Evolutionary conservation across 2,329 filamentous ascomycete genomes (phyloP).

Genomic region (Pseudogymnoascus sp.): DNA sequence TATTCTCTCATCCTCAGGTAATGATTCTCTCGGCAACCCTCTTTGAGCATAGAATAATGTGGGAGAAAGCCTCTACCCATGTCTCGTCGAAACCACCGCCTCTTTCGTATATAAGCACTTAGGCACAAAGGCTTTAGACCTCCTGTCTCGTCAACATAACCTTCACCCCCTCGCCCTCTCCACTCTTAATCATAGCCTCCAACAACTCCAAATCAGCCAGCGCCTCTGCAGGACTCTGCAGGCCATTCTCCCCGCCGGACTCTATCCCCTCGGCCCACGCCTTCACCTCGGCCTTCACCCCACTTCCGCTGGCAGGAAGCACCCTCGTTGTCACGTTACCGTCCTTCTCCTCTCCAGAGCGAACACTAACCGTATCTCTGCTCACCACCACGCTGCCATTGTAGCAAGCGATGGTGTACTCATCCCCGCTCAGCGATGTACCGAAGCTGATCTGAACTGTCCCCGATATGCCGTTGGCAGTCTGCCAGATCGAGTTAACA

Average conservation of each 20-base stretch:
- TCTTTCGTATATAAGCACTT: not conserved
- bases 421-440: slow-evolving; percentile 23
- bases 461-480: slow-evolving; percentile 23
- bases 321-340: slow-evolving; percentile 19
- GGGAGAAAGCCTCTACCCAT: not conserved
- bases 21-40: not conserved
- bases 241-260: slow-evolving; percentile 18
- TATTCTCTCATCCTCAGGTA: not conserved
- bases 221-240: slow-evolving; percentile 20
- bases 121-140: not conserved
- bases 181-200: slow-evolving; percentile 28
- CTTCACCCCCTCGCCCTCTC: slow-evolving; percentile 23
- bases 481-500: slow-evolving; percentile 26
- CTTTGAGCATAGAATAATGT: not conserved
- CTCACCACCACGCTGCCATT: slow-evolving; percentile 24
- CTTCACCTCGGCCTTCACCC: slow-evolving; percentile 24
- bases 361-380: slow-evolving; percentile 21
- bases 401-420: slow-evolving; percentile 26
- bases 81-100: not conserved
- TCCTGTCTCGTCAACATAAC: slow-evolving; percentile 14
- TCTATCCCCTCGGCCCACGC: slow-evolving; percentile 25
- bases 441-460: slow-evolving; percentile 26
- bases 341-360: slow-evolving; percentile 20
- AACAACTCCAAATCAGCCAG: slow-evolving; percentile 25
- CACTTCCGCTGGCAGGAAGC: slow-evolving; percentile 23